Evolutionary conservation across 202 grass and related monocot species (phyloP), one percentile per base, ranked within the genome.

Genomic region (Dendrocalamus latiflorus): DNA sequence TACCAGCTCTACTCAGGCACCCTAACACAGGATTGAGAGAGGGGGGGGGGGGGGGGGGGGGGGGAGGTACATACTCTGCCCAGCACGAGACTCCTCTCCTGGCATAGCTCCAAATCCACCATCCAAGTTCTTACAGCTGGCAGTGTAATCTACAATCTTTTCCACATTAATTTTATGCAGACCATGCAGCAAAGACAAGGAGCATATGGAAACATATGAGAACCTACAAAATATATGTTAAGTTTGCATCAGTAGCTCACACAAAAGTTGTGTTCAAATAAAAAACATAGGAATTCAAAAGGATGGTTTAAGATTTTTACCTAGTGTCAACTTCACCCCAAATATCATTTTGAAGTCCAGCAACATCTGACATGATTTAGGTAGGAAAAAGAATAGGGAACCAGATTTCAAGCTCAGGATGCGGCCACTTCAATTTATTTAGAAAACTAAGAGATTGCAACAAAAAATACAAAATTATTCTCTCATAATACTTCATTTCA

Each of bases 1-100:
- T 81, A 50, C 6, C 12, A 64, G 21, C 28, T 81, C 57, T 56
- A 76, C 38, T 81, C 8, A 9, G 16, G 45, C 63, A 70, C 6
- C n/a, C 61, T 36, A 69, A 14, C n/a, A 78, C 11, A 45, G 44
- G 1, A 33, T 68, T 73, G n/a, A n/a, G n/a, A n/a, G n/a, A n/a
- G n/a, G n/a, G n/a, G n/a, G n/a, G n/a, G 73, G 66, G n/a, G n/a
- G n/a, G n/a, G n/a, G n/a, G n/a, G n/a, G n/a, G n/a, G n/a, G n/a
- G n/a, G n/a, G n/a, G n/a, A n/a, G n/a, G n/a, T n/a, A n/a, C 82
- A 85, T 98, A 98, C 95, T 93, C 85, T 95, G 95, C 49, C 95
- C 92, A 84, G 95, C 82, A 74, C 94, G 95, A 56, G 90, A 98
- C 82, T 97, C 95, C 14, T 88, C 95, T 65, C 90, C 95, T 76